These are phyloP conservation scores for Chytriomyces hyalinus DNA, from an alignment of 192 early-diverging fungal genomes.

Conservation along the genomic window DNA sequence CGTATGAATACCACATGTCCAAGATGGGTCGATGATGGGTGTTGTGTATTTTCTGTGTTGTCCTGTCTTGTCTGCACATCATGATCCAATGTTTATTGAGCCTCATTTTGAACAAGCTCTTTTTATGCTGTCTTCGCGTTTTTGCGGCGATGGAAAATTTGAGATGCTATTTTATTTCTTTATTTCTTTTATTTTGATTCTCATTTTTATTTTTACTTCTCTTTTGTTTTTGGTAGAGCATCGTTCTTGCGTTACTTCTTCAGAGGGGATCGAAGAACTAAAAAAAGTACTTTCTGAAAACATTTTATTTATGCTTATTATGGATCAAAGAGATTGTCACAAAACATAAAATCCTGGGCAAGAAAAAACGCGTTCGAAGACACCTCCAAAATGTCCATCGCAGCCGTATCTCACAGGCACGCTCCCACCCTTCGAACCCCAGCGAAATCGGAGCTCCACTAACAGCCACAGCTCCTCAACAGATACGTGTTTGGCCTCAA, in stretches of 20 bases:
- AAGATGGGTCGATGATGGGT: slow-evolving; percentile 15
- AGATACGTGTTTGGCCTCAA: slow-evolving; percentile 67
- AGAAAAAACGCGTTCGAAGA: too few relatives aligned
- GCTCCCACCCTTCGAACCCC: not conserved
- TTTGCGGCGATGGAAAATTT: slow-evolving; percentile 2
- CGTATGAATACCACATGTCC: slow-evolving; percentile 36
- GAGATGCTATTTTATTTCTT: not conserved
- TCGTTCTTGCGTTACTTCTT: not conserved
- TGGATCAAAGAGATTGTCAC: too few relatives aligned
- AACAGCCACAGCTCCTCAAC: not conserved
- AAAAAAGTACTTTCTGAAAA: too few relatives aligned
- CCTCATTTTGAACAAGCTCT: not conserved
- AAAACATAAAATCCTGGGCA: too few relatives aligned
- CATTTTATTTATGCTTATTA: too few relatives aligned
- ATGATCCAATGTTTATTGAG: not conserved
- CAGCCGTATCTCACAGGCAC: slow-evolving; percentile 61
- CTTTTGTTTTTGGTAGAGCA: not conserved
- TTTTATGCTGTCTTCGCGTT: slow-evolving; percentile 6
- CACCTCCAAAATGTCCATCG: slow-evolving; percentile 55
- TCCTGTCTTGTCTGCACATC: not conserved
- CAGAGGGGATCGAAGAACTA: too few relatives aligned
- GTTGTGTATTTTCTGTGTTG: not conserved
- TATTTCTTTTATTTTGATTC: not conserved
- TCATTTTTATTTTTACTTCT: not conserved
- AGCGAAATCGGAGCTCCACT: not conserved